phyloP scores from a whole-genome alignment of 2,329 filamentous ascomycete genomes.

The Trichothecium roseum region DNA sequence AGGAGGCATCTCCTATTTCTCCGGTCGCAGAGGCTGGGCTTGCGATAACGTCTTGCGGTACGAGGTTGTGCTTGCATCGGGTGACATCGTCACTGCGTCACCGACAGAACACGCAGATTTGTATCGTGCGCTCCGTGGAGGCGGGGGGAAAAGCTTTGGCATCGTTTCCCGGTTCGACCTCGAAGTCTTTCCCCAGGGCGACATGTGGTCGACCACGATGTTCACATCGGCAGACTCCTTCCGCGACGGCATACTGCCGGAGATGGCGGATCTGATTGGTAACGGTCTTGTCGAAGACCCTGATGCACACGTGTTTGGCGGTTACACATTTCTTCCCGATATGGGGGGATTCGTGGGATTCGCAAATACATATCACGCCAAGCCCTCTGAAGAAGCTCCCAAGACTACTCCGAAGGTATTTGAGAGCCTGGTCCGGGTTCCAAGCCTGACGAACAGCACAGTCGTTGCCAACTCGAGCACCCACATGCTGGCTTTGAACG shows the following conservation, averaged over 20 bases:
- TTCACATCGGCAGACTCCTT: no score
- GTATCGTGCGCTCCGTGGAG: slow-evolving; percentile 32
- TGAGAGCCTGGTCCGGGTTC: slow-evolving; percentile 10
- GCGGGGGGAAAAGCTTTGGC: slow-evolving; percentile 33
- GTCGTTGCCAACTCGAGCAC: slow-evolving; percentile 14
- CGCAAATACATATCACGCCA: slow-evolving; percentile 9
- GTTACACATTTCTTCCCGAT: slow-evolving; percentile 4
- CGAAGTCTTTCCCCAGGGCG: slow-evolving; percentile 14
- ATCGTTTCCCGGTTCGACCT: slow-evolving; percentile 20
- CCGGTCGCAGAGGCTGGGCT: slow-evolving; percentile 30
- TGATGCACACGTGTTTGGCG: slow-evolving; percentile 13
- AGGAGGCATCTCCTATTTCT: slow-evolving; percentile 39
- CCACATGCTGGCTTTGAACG: slow-evolving; percentile 11
- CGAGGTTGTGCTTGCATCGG: slow-evolving; percentile 36
- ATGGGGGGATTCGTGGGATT: slow-evolving; percentile 6
- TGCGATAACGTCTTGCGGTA: slow-evolving; percentile 34
- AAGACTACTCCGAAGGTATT: slow-evolving; percentile 12
- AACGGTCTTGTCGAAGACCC: slow-evolving; percentile 9
- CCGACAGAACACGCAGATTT: slow-evolving; percentile 24
- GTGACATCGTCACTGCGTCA: slow-evolving; percentile 30
- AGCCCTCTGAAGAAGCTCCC: slow-evolving; percentile 3
- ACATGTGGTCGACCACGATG: no score
- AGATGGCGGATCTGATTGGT: slow-evolving; percentile 5
- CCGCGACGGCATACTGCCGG: no score
- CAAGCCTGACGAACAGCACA: slow-evolving; percentile 11